Percentiles rank a stretch among this genome's conserved stretches.
phyloP scores from a whole-genome alignment of 2,329 filamentous ascomycete species.

The Fusarium armeniacum region DNA sequence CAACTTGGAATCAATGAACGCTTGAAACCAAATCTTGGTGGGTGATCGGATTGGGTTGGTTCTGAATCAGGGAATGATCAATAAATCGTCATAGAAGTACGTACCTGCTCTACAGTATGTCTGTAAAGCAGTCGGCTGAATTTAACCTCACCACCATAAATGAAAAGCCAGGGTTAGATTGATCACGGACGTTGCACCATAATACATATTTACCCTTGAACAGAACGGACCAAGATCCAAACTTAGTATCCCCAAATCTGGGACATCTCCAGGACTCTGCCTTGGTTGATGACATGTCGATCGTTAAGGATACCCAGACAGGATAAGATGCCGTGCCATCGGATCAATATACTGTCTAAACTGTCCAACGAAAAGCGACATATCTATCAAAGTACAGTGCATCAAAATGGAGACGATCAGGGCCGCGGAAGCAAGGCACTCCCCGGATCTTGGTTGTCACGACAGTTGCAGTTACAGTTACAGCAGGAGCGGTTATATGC shows the following conservation, averaged over 20 bases:
- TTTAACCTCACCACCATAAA: slow-evolving; percentile 24
- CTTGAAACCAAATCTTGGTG: slow-evolving; percentile 24
- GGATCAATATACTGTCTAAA: slow-evolving; percentile 5
- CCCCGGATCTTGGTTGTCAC: slow-evolving; percentile 38
- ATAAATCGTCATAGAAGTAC: slow-evolving; percentile 37
- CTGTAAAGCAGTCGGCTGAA: slow-evolving; percentile 6
- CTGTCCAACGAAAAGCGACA: not conserved
- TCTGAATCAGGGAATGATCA: slow-evolving; percentile 38
- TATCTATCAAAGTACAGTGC: slow-evolving; percentile 9
- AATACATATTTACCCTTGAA: slow-evolving; percentile 18
- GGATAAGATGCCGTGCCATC: slow-evolving; percentile 5
- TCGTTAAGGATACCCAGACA: slow-evolving; percentile 9
- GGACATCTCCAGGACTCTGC: slow-evolving; percentile 22
- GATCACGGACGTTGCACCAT: slow-evolving; percentile 4
- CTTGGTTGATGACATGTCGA: slow-evolving; percentile 35
- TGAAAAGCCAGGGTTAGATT: slow-evolving; percentile 1
- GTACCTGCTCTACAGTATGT: slow-evolving; percentile 5
- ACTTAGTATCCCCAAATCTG: slow-evolving; percentile 22
- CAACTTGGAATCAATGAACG: slow-evolving; percentile 32
- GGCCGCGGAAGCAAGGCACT: slow-evolving; percentile 4
- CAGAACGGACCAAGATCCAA: slow-evolving; percentile 14
- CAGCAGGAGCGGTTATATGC: slow-evolving; percentile 11
- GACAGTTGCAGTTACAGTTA: slow-evolving; percentile 7
- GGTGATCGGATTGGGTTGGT: slow-evolving; percentile 1
- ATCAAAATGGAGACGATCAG: slow-evolving; percentile 9